Evolutionary conservation across 345 rosid genomes (phyloP).

Genomic region (Adansonia digitata): DNA sequence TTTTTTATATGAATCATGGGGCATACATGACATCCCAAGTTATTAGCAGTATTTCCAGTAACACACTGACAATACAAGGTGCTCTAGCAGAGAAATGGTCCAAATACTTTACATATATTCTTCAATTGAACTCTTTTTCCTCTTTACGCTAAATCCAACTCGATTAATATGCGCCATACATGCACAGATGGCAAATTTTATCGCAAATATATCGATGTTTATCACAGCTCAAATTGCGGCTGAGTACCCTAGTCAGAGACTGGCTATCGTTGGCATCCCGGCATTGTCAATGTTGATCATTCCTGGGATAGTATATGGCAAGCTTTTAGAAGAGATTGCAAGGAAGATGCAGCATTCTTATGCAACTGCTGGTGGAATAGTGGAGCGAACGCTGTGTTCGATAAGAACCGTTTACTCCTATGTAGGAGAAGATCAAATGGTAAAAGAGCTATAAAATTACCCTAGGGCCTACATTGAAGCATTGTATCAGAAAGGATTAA

Average conservation of each 20-base stretch:
- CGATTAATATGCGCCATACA: background rate
- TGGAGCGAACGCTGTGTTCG: conserved; percentile 14
- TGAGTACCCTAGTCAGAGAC: conserved; percentile 18
- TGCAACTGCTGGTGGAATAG: conserved; percentile 10
- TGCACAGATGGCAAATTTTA: conserved; percentile 24
- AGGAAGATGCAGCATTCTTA: conserved; percentile 17
- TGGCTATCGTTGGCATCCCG: conserved; percentile 16
- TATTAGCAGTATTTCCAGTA: conserved; percentile 16
- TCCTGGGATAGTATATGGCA: conserved; percentile 20
- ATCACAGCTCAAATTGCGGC: conserved; percentile 13
- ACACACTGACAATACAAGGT: conserved; percentile 26
- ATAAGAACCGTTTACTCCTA: conserved; percentile 25
- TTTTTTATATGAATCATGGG: conserved; percentile 17
- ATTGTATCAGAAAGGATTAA: conserved; percentile 23
- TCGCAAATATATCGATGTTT: conserved; percentile 15
- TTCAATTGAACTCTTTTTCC: background rate
- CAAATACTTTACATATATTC: background rate
- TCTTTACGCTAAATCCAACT: background rate
- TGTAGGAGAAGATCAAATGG: conserved; percentile 18
- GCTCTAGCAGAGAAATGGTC: conserved; percentile 33
- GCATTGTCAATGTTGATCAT: conserved; percentile 10
- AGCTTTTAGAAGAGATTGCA: conserved; percentile 20
- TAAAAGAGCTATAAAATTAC: conserved; percentile 10
- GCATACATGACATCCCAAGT: conserved; percentile 17
- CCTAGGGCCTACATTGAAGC: conserved; percentile 15